These are phyloP conservation scores for Dactylellina leptospora DNA, from an alignment of 2,329 filamentous ascomycete genomes.

Conservation along the genomic window DNA sequence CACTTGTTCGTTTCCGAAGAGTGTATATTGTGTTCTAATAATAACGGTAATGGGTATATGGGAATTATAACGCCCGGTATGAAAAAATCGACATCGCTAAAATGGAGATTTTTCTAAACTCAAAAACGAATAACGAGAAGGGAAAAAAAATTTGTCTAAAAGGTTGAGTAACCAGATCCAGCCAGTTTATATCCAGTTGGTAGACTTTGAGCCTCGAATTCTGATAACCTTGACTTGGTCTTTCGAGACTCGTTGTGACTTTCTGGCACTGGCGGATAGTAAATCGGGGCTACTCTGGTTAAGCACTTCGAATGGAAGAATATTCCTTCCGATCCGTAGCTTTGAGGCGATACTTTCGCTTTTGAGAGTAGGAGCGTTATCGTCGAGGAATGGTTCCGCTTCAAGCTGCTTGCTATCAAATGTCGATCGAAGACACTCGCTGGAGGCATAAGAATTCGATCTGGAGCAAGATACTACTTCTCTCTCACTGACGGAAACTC, in stretches of 20 bases:
- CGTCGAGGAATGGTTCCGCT: conserved; percentile 32
- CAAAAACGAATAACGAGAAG: conserved; percentile 21
- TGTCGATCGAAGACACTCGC: conserved; percentile 27
- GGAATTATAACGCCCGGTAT: conserved; percentile 36
- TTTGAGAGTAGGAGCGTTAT: conserved; percentile 26
- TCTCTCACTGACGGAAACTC: conserved; percentile 32
- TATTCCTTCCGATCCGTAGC: conserved; percentile 15
- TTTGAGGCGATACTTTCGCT: conserved; percentile 26
- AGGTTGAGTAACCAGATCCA: background rate
- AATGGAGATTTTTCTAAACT: no score
- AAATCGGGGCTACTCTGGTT: conserved; percentile 50
- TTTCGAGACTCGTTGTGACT: conserved; percentile 46
- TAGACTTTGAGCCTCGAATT: conserved; percentile 36
- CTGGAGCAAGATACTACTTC: conserved; percentile 32
- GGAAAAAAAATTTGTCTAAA: conserved; percentile 2
- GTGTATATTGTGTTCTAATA: background rate
- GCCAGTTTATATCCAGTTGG: conserved; percentile 30
- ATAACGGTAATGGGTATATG: conserved; percentile 31
- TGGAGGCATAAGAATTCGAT: conserved; percentile 41
- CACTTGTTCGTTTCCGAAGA: background rate
- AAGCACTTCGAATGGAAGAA: conserved; percentile 24
- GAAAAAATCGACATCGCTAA: no score
- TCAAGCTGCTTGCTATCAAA: conserved; percentile 19
- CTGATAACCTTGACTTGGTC: conserved; percentile 49
- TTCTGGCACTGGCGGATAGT: conserved; percentile 32